Conservation (phyloP, 352 stramenopile species). For the Globisporangium iwayamae region DNA sequence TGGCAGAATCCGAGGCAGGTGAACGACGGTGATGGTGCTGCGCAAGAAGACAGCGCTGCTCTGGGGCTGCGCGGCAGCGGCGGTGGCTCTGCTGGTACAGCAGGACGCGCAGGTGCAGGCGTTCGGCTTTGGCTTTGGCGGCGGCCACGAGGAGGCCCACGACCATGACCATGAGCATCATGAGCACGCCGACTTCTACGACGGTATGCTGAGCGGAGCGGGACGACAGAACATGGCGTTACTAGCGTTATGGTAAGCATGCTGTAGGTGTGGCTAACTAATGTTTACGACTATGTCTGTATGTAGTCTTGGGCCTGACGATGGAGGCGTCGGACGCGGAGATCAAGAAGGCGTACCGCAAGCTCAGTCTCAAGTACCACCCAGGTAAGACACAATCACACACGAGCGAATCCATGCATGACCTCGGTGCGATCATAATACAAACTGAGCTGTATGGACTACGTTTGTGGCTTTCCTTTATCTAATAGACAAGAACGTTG, state of each 20-base stretch:
- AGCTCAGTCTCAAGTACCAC: conserved; percentile 95
- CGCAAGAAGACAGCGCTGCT: conserved; percentile 25
- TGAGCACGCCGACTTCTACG: conserved; percentile 76
- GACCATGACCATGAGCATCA: conserved; percentile 51
- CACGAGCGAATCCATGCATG: neutral
- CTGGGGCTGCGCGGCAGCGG: conserved; percentile 23
- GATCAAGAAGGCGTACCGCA: conserved; percentile 95
- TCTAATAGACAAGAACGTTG: conserved; percentile 77
- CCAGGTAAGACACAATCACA: conserved; percentile 42
- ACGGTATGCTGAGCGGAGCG: conserved; percentile 24
- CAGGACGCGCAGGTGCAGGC: conserved; percentile 23
- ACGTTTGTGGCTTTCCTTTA: neutral
- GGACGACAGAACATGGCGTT: neutral
- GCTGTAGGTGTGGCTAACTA: neutral
- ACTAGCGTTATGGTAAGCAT: conserved; percentile 6
- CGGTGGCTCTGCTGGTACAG: conserved; percentile 30
- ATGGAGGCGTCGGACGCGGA: conserved; percentile 85
- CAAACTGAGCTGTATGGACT: neutral
- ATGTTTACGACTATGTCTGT: neutral
- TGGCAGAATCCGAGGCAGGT: neutral
- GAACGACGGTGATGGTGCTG: conserved; percentile 16
- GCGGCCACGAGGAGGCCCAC: conserved; percentile 28
- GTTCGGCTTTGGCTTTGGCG: conserved; percentile 57
- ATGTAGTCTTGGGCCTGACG: conserved; percentile 58
- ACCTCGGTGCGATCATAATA: neutral